These are phyloP conservation scores for Diaporthe sp. DNA, from an alignment of 2,329 filamentous ascomycete species.

Conservation along the genomic window DNA sequence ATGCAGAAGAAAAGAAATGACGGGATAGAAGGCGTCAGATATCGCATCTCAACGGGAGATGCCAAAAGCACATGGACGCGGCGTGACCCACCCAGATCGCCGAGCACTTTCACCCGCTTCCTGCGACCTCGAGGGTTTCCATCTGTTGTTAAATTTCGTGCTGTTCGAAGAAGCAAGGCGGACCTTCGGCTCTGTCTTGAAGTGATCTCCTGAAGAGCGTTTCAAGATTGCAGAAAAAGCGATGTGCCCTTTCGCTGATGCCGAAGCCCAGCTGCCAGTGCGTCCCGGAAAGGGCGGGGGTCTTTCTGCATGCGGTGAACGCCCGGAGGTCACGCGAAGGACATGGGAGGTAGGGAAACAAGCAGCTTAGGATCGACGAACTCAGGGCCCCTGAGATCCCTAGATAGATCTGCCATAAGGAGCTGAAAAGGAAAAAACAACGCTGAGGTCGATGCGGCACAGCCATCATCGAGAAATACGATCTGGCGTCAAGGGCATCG, in stretches of 20 bases:
- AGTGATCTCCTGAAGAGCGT: background rate
- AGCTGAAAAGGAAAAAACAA: conserved; percentile 21
- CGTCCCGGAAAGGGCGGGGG: background rate
- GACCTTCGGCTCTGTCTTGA: conserved; percentile 1
- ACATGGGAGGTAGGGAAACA: background rate
- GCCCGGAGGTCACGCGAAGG: background rate
- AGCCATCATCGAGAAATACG: conserved; percentile 20
- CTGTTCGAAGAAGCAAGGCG: background rate
- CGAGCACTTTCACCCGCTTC: conserved; percentile 1
- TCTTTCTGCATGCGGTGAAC: conserved; percentile 8
- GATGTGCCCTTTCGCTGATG: conserved; percentile 21
- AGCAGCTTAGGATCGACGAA: background rate
- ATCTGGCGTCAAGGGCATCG: conserved; percentile 13
- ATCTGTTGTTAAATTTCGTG: background rate
- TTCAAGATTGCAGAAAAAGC: conserved; percentile 18
- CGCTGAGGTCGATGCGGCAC: background rate
- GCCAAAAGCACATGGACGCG: conserved; percentile 20
- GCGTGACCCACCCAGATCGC: background rate
- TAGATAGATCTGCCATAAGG: background rate
- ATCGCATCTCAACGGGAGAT: conserved; percentile 19
- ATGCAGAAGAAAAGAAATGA: conserved; percentile 9
- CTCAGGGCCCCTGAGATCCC: background rate
- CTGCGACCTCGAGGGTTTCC: background rate
- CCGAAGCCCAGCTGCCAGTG: conserved; percentile 10
- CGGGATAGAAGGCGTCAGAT: background rate